Evolutionary conservation across 2,329 filamentous ascomycete genomes (phyloP), one percentile per base, ranked within the genome.

Genomic region (Paraphoma chrysanthemicola): DNA sequence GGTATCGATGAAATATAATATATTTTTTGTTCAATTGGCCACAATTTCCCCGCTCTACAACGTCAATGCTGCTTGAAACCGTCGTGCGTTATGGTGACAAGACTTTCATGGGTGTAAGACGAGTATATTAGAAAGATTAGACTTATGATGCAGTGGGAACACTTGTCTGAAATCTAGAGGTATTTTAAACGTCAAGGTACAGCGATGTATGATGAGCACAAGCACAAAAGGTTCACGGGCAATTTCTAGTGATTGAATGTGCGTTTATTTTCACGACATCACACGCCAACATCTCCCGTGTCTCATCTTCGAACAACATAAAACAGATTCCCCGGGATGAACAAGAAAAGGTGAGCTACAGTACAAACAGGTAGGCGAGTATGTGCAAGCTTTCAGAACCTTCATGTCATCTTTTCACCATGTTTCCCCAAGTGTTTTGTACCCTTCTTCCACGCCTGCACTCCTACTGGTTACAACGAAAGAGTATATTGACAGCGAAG

Each of bases 401-500:
- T 54, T 52, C 46, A 18, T 52, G 31, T 38, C 46, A 28, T 36
- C 31, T 18, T 36, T 18, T 23, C 17, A 18, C 42, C 17, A 28
- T 44, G 28, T 10, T 44, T 44, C 11, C 11, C 39, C 16, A 42
- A 18, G 28, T 23, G 9, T 30, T 48, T 52, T 51, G 53, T 48
- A 53, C 50, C 9, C 33, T 36, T 36, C 33, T 36, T 36, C 33
- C 33, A 36, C 14, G 33, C 33, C 33, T 14, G 33, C 33, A 36
- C 33, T 36, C 33, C 33, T 36, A 36, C 5, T 23, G 23, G 23
- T 23, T 23, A 23, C 5, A 23, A 14, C 9, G 14, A 36, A 7
- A n/a, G 39, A 9, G 14, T 54, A 49, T 52, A 51, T 50, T 51
- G 47, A 58, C 12, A 31, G 14, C 33, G 39, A 45, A 47, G 51